Conservation (phyloP, 352 stramenopile species). For the Poterioochromonas sp. region DNA sequence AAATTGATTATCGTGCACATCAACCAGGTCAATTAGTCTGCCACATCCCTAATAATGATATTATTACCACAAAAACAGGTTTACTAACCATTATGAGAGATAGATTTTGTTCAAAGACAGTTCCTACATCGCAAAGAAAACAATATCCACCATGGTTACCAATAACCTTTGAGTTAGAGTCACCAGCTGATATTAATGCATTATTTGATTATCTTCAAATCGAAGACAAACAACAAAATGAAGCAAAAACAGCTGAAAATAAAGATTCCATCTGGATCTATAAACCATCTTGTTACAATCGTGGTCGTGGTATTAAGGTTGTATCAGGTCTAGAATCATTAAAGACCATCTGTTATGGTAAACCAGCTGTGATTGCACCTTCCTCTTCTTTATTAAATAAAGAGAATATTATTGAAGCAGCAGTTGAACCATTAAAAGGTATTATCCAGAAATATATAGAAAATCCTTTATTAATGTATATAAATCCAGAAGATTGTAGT, state of each 20-base stretch:
- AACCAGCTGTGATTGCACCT: background rate
- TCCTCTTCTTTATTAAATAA: background rate
- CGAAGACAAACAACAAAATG: background rate
- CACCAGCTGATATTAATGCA: constrained; percentile 22
- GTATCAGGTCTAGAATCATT: constrained; percentile 25
- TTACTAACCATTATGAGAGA: constrained; percentile 36
- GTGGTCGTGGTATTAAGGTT: constrained; percentile 39
- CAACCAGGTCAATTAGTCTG: constrained; percentile 36
- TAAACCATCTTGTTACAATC: constrained; percentile 41
- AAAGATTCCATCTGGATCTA: constrained; percentile 39
- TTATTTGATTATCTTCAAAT: constrained; percentile 22
- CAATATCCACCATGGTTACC: constrained; percentile 30
- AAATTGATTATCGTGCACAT: constrained; percentile 40
- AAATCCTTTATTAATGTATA: constrained; percentile 47
- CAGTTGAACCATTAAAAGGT: constrained; percentile 34
- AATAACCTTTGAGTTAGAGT: constrained; percentile 37
- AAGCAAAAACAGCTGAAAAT: background rate
- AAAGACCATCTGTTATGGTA: background rate
- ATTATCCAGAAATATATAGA: constrained; percentile 51
- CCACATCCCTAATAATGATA: constrained; percentile 45
- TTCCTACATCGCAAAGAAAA: background rate
- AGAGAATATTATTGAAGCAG: background rate
- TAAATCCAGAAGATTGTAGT: too few species aligned
- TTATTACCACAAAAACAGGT: constrained; percentile 43
- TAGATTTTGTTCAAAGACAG: background rate